Conservation (phyloP, 2,329 filamentous ascomycete genomes). For the Alternaria incomplexa region DNA sequence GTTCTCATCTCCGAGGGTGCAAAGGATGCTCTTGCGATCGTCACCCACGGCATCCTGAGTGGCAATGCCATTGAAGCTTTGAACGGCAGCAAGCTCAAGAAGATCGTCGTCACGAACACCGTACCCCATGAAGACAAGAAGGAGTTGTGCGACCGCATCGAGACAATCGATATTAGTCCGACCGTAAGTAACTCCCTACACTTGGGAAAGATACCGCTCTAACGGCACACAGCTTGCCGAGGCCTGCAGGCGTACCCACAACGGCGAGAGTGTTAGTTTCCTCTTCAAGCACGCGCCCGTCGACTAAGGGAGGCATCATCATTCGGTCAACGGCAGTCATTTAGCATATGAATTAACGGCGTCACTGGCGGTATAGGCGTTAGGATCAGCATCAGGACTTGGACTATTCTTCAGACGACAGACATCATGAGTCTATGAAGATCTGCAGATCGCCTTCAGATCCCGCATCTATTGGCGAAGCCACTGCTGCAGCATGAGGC, state of each 20-base stretch:
- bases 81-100: constrained; percentile 76
- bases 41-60: constrained; percentile 90
- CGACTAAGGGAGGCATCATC: constrained; percentile 34
- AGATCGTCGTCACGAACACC: constrained; percentile 90
- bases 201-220: constrained; percentile 9
- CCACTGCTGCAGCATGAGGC: constrained; percentile 20
- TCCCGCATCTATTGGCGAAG: constrained; percentile 15
- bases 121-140: constrained; percentile 83
- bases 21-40: constrained; percentile 87
- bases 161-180: constrained; percentile 90
- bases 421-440: constrained; percentile 5
- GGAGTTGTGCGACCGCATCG: constrained; percentile 76
- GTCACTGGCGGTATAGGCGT: constrained; percentile 18
- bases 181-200: constrained; percentile 58
- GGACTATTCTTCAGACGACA: constrained; percentile 1
- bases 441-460: constrained; percentile 14
- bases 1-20: constrained; percentile 83
- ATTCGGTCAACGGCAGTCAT: constrained; percentile 12
- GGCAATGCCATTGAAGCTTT: constrained; percentile 87
- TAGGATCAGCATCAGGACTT: constrained; percentile 10
- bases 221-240: constrained; percentile 62
- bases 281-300: constrained; percentile 71
- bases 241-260: constrained; percentile 75
- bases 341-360: constrained; percentile 18
- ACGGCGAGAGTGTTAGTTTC: constrained; percentile 72